phyloP scores from a whole-genome alignment of 805 yeast genomes.

The Lipomyces chichibuensis region DNA sequence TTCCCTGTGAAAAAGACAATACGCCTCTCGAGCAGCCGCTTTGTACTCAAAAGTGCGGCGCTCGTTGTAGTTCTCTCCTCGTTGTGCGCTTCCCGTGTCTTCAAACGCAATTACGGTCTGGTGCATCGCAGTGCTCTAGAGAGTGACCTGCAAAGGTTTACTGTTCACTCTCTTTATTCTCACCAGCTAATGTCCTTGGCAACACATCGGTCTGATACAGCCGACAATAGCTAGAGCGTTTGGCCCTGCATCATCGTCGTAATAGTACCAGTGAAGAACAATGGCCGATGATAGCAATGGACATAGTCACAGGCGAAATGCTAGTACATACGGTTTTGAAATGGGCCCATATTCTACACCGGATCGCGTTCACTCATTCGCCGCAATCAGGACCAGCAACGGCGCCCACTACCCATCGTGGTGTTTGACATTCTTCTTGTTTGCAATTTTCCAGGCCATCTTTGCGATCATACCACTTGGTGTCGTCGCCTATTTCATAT shows the following conservation, averaged over 20 bases:
- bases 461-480: constrained; percentile 22
- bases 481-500: constrained; percentile 24
- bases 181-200: background rate
- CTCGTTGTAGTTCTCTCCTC: too few relatives aligned
- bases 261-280: background rate
- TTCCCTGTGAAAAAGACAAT: too few relatives aligned
- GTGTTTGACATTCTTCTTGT: constrained; percentile 22
- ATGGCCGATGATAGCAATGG: background rate
- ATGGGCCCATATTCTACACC: background rate
- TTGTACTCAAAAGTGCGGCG: too few relatives aligned
- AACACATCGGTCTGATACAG: background rate
- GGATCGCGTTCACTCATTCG: background rate
- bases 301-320: background rate
- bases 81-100: too few relatives aligned
- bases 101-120: too few relatives aligned
- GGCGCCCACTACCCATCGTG: constrained; percentile 21
- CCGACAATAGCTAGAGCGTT: background rate
- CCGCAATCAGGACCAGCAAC: background rate
- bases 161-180: background rate
- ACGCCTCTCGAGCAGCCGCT: too few relatives aligned
- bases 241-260: too few relatives aligned
- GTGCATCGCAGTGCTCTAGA: too few relatives aligned
- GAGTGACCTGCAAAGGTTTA: too few relatives aligned
- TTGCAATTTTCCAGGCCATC: constrained; percentile 24
- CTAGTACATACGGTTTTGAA: background rate